These are phyloP conservation scores for Pythium chondricola DNA, from an alignment of 352 stramenopile species.

Conservation along the genomic window DNA sequence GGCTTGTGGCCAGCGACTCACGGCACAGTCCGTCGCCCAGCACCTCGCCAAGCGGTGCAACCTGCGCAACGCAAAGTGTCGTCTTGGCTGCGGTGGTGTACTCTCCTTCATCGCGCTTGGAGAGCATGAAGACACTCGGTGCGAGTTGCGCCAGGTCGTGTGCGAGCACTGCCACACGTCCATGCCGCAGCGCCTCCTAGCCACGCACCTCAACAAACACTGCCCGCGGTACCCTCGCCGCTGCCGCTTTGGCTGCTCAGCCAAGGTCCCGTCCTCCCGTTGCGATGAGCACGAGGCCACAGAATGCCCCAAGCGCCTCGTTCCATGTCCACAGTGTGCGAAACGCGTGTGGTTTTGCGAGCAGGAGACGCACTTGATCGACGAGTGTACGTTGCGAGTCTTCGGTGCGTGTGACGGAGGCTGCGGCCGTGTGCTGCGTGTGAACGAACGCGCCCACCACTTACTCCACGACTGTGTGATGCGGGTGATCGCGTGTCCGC, in stretches of 20 bases:
- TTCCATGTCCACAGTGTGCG: constrained; percentile 44
- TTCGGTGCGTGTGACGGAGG: constrained; percentile 39
- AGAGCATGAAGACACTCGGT: constrained; percentile 50
- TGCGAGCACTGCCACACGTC: constrained; percentile 49
- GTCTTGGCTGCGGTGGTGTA: constrained; percentile 49
- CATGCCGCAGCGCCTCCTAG: constrained; percentile 23
- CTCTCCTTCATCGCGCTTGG: constrained; percentile 35
- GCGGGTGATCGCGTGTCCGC: constrained; percentile 37
- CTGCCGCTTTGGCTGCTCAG: constrained; percentile 44
- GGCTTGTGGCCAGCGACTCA: constrained; percentile 51
- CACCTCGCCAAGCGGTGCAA: constrained; percentile 61
- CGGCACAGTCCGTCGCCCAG: constrained; percentile 20
- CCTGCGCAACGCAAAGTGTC: constrained; percentile 45
- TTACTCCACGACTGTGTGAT: constrained; percentile 45
- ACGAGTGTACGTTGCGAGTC: constrained; percentile 49
- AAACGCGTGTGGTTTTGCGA: constrained; percentile 41
- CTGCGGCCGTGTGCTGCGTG: constrained; percentile 33
- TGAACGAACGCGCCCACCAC: constrained; percentile 57
- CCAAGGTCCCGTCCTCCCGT: constrained; percentile 22
- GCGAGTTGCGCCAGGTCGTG: constrained; percentile 30
- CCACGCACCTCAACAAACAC: constrained; percentile 24
- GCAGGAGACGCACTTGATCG: constrained; percentile 23
- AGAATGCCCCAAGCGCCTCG: constrained; percentile 54
- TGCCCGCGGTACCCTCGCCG: constrained; percentile 34
- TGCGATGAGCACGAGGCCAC: constrained; percentile 28